Evolutionary conservation across 1,284 basidiomycete genomes (phyloP).

Genomic region (Cerioporus squamosus): DNA sequence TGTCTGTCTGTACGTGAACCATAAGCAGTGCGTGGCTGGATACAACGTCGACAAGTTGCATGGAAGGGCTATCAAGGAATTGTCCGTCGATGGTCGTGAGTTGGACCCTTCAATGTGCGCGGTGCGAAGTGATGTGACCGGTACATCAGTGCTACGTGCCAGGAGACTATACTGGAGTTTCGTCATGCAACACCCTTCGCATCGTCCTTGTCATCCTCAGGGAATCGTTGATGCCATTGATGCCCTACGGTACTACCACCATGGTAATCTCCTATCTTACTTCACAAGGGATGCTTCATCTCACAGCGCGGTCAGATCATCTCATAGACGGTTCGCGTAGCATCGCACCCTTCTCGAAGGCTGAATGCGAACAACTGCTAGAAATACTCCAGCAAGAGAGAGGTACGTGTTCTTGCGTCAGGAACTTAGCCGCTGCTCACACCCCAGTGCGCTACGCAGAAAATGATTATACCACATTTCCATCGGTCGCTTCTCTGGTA

Average conservation of each 20-base stretch:
- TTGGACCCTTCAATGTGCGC: background rate
- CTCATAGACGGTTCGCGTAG: conserved; percentile 45
- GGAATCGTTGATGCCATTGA: conserved; percentile 52
- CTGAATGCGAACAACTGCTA: conserved; percentile 53
- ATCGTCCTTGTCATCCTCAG: conserved; percentile 42
- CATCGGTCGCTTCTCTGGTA: conserved; percentile 11
- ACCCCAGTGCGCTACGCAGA: background rate
- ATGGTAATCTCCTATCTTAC: conserved; percentile 33
- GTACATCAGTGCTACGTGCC: conserved; percentile 44
- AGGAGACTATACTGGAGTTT: conserved; percentile 57
- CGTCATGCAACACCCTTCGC: conserved; percentile 51
- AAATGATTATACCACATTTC: background rate
- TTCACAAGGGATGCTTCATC: background rate
- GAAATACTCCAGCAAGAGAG: conserved; percentile 38
- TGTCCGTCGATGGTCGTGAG: conserved; percentile 7
- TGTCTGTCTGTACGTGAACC: conserved; percentile 25
- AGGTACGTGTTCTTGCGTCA: conserved; percentile 10
- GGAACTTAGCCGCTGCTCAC: background rate
- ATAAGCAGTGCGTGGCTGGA: conserved; percentile 23
- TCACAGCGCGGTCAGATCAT: conserved; percentile 38
- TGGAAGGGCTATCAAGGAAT: background rate
- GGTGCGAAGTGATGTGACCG: background rate
- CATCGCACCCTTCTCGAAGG: conserved; percentile 53
- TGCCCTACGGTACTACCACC: conserved; percentile 52
- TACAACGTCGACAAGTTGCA: conserved; percentile 10